A percentile compares a stretch with the other conserved stretches of the same genome.
Conservation (phyloP, 148 eudicot genomes). For the Spergularia bocconei region DNA sequence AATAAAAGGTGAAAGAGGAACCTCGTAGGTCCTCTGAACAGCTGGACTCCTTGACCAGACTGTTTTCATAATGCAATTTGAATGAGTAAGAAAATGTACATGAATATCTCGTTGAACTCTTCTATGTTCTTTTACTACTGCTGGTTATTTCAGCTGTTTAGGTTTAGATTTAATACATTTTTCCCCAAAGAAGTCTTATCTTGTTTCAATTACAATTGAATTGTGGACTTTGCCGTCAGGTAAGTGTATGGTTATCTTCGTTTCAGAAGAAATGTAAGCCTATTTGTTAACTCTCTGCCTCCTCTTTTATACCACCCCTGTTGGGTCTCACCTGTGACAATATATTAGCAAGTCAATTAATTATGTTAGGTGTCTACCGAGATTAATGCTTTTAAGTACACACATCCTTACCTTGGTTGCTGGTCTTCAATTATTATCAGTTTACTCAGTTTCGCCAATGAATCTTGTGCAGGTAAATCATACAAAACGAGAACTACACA, state of each 20-base stretch:
- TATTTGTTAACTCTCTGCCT: not conserved
- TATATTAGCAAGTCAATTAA: no score
- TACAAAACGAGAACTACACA: slow-evolving; percentile 92
- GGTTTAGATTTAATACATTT: not conserved
- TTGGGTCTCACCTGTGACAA: no score
- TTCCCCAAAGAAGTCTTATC: not conserved
- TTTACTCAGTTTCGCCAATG: slow-evolving; percentile 2
- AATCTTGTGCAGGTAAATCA: slow-evolving; percentile 73
- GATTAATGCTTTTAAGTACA: no score
- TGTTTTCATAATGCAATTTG: not conserved
- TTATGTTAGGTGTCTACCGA: no score
- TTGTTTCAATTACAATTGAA: not conserved
- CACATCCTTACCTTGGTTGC: no score
- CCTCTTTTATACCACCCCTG: no score
- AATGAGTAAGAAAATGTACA: not conserved
- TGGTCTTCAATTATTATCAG: not conserved
- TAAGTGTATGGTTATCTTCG: not conserved
- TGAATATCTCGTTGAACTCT: not conserved
- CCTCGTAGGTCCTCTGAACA: not conserved
- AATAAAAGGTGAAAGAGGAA: not conserved
- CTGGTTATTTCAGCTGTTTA: not conserved
- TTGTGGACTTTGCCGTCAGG: not conserved
- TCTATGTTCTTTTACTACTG: not conserved
- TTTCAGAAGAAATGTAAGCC: not conserved
- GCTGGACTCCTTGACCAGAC: not conserved